Percentiles rank a stretch among this genome's conserved stretches.
These are phyloP conservation scores for Monascus purpureus DNA, from an alignment of 495 filamentous ascomycete genomes.

Conservation along the genomic window DNA sequence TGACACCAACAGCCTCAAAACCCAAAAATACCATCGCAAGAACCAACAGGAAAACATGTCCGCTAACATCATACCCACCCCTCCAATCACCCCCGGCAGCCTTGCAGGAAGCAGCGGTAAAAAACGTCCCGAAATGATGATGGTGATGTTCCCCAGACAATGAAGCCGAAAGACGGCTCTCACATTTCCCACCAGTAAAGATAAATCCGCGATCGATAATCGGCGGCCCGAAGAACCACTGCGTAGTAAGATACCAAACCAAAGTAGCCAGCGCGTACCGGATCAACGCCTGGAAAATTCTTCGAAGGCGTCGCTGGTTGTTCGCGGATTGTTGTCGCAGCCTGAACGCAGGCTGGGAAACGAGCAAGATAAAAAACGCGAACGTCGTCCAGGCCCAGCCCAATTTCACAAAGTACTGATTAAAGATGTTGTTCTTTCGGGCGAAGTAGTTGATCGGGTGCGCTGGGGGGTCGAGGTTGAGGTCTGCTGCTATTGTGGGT, in stretches of 20 bases:
- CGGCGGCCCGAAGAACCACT: constrained; percentile 90
- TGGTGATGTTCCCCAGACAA: neutral
- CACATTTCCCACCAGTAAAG: constrained; percentile 71
- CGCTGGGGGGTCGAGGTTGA: constrained; percentile 10
- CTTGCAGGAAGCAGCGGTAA: constrained; percentile 74
- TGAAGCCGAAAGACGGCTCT: constrained; percentile 13
- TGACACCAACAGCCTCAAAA: constrained; percentile 61
- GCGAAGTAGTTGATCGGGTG: constrained; percentile 69
- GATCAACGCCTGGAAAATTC: constrained; percentile 32
- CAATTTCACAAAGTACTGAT: constrained; percentile 81
- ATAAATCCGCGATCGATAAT: constrained; percentile 77
- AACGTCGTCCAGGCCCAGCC: constrained; percentile 84
- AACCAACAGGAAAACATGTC: constrained; percentile 88
- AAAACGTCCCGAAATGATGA: constrained; percentile 25
- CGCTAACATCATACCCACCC: constrained; percentile 86
- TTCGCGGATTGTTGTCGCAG: constrained; percentile 6
- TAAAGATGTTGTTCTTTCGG: constrained; percentile 80
- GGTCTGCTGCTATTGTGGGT: constrained; percentile 31
- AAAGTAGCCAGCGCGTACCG: constrained; percentile 58
- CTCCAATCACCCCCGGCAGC: constrained; percentile 67
- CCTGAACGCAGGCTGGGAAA: constrained; percentile 39
- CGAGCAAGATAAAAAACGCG: constrained; percentile 48
- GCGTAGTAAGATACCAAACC: constrained; percentile 71
- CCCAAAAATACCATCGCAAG: constrained; percentile 64
- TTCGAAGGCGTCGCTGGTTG: constrained; percentile 13